Percentiles rank a stretch among this genome's conserved stretches.
Conservation (phyloP, 2,329 filamentous ascomycete genomes). For the Zalaria obscura region DNA sequence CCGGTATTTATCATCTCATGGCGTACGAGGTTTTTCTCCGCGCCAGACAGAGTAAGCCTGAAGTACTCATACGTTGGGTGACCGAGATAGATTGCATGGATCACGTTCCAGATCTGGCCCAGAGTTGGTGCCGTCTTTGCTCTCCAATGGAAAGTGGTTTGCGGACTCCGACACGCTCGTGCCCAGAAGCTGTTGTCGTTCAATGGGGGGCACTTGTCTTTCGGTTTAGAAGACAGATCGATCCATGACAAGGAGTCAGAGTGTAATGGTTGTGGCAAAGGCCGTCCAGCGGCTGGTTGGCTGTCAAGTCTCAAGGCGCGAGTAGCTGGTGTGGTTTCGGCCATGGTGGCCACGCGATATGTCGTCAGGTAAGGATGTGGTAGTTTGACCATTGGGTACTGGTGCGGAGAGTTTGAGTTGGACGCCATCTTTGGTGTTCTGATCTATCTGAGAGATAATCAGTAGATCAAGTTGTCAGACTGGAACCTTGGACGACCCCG, state of each 20-base stretch:
- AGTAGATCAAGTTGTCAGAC: too few species aligned
- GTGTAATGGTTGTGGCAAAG: slow-evolving; percentile 25
- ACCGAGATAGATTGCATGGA: slow-evolving; percentile 30
- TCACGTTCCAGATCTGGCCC: slow-evolving; percentile 32
- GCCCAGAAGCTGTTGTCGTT: slow-evolving; percentile 25
- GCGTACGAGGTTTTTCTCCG: slow-evolving; percentile 20
- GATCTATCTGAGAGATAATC: background rate
- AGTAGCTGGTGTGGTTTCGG: slow-evolving; percentile 14
- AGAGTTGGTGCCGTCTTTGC: slow-evolving; percentile 22
- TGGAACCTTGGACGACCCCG: background rate
- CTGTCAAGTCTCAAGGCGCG: slow-evolving; percentile 21
- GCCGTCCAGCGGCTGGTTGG: slow-evolving; percentile 17
- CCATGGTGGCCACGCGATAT: slow-evolving; percentile 22
- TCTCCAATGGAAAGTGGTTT: slow-evolving; percentile 27
- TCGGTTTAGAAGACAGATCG: slow-evolving; percentile 16
- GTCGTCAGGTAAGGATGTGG: slow-evolving; percentile 32
- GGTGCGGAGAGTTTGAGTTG: background rate
- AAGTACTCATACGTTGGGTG: slow-evolving; percentile 31
- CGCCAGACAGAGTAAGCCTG: slow-evolving; percentile 26
- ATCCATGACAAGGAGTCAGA: slow-evolving; percentile 22
- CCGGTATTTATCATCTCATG: slow-evolving; percentile 27
- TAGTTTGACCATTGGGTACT: slow-evolving; percentile 27
- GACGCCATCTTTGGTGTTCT: background rate
- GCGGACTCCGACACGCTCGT: slow-evolving; percentile 28
- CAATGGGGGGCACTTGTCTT: slow-evolving; percentile 12